A percentile compares a stretch with the other conserved stretches of the same genome.
These are phyloP conservation scores for Allodekkera sacchari DNA, from an alignment of 805 yeast genomes.

Conservation along the genomic window DNA sequence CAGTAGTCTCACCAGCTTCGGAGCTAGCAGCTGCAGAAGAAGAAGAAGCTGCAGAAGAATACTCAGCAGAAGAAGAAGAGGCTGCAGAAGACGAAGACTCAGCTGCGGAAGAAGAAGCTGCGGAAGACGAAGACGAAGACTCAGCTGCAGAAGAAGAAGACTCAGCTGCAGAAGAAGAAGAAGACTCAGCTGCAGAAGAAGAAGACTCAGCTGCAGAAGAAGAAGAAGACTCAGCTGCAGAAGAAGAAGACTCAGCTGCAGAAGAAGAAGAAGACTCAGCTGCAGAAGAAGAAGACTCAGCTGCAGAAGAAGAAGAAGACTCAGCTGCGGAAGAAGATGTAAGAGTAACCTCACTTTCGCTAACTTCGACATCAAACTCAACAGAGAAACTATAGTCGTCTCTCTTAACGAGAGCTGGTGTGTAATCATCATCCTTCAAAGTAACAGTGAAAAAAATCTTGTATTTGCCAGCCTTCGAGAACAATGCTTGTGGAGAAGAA, in stretches of 20 bases:
- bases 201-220: constrained; percentile 3
- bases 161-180: constrained; percentile 3
- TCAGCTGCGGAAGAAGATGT: constrained; percentile 2
- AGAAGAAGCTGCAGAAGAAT: constrained; percentile 1
- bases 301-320: not conserved
- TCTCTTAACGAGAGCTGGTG: not conserved
- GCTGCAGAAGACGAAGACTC: not conserved
- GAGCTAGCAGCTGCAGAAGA: constrained; percentile 1
- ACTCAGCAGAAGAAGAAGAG: constrained; percentile 3
- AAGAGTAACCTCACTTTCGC: constrained; percentile 1
- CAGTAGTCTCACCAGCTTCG: not conserved
- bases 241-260: constrained; percentile 1
- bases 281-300: constrained; percentile 4
- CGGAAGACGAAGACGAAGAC: constrained; percentile 1
- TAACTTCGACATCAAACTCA: not conserved
- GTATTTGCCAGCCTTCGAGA: not conserved
- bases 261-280: constrained; percentile 7
- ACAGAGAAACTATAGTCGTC: no score
- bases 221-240: not conserved
- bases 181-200: constrained; percentile 5
- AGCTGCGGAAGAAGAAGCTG: not conserved
- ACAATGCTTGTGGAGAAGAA: not conserved
- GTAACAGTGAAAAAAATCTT: not conserved
- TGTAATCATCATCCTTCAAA: not conserved
- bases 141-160: constrained; percentile 1